These are phyloP conservation scores for Vanderwaltozyma yarrowii DNA, from an alignment of 805 yeast genomes.

Conservation along the genomic window DNA sequence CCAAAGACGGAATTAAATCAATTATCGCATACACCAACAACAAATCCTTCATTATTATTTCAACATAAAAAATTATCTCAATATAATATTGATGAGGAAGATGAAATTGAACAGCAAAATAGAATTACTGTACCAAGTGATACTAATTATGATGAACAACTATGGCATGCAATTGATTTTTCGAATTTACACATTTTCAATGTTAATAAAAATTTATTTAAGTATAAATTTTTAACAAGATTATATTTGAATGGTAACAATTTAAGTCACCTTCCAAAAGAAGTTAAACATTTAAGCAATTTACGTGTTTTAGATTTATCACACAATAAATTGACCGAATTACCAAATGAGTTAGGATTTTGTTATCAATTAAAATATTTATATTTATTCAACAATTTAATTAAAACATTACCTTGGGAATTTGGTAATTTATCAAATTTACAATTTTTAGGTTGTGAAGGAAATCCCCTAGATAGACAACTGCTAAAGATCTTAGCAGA, in stretches of 20 bases:
- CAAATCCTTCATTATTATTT: slow-evolving; percentile 23
- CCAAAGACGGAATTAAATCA: slow-evolving; percentile 23
- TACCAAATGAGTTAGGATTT: slow-evolving; percentile 82
- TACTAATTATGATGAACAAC: slow-evolving; percentile 47
- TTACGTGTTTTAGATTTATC: slow-evolving; percentile 81
- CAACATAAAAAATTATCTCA: slow-evolving; percentile 35
- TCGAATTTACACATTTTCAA: slow-evolving; percentile 78
- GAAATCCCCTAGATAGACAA: slow-evolving; percentile 69
- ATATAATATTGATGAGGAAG: slow-evolving; percentile 40
- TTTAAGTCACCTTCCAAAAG: slow-evolving; percentile 53
- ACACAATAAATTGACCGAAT: slow-evolving; percentile 53
- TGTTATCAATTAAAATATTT: slow-evolving; percentile 71
- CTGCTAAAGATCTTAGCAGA: slow-evolving; percentile 60
- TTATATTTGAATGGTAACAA: slow-evolving; percentile 82
- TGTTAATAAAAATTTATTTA: slow-evolving; percentile 64
- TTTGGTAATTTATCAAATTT: slow-evolving; percentile 79
- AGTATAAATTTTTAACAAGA: slow-evolving; percentile 75
- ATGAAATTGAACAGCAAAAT: slow-evolving; percentile 32
- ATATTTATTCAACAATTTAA: slow-evolving; percentile 78
- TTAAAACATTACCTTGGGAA: slow-evolving; percentile 66
- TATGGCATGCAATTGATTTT: slow-evolving; percentile 90
- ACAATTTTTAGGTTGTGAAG: slow-evolving; percentile 85
- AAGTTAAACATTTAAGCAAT: slow-evolving; percentile 57
- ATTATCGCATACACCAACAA: slow-evolving; percentile 13
- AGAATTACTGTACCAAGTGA: slow-evolving; percentile 14